These are phyloP conservation scores for Globisporangium uncinulatum DNA, from an alignment of 352 stramenopile genomes.

Conservation along the genomic window DNA sequence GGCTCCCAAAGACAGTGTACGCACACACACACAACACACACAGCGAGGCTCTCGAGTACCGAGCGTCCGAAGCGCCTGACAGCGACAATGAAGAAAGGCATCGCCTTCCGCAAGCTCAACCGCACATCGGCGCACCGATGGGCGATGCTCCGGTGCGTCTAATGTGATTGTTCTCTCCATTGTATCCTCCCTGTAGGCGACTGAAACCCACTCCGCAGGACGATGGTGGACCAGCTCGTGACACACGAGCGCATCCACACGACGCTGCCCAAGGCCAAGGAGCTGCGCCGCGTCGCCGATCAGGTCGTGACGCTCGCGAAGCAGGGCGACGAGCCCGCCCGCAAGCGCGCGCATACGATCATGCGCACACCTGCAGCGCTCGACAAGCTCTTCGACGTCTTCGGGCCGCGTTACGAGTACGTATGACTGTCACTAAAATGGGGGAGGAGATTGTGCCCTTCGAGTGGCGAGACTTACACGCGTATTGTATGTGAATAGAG, in stretches of 20 bases:
- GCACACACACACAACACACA: not conserved
- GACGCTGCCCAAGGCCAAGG: conserved; percentile 95
- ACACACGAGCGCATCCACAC: conserved; percentile 97
- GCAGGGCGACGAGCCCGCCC: conserved; percentile 77
- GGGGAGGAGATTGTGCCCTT: too few species aligned
- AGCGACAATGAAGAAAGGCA: conserved; percentile 70
- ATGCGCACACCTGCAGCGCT: conserved; percentile 88
- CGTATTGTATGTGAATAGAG: conserved; percentile 7
- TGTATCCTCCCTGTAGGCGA: not conserved
- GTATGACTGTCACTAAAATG: conserved; percentile 10
- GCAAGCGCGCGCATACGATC: conserved; percentile 77
- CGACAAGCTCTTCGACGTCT: conserved; percentile 95
- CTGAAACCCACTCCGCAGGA: conserved; percentile 33
- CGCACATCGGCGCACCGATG: conserved; percentile 91
- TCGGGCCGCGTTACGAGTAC: conserved; percentile 94
- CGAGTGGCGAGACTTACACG: too few species aligned
- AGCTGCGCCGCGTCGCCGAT: conserved; percentile 91
- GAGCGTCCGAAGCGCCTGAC: too few species aligned
- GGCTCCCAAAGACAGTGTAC: not conserved
- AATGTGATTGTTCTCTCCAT: not conserved
- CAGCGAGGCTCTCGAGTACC: not conserved
- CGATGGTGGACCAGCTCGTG: conserved; percentile 96
- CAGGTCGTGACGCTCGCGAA: conserved; percentile 95
- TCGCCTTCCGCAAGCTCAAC: conserved; percentile 90
- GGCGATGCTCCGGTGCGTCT: conserved; percentile 91